Base-by-base conservation (phyloP, 768 basidiomycete genomes). In the Termitomyces sp. region DNA sequence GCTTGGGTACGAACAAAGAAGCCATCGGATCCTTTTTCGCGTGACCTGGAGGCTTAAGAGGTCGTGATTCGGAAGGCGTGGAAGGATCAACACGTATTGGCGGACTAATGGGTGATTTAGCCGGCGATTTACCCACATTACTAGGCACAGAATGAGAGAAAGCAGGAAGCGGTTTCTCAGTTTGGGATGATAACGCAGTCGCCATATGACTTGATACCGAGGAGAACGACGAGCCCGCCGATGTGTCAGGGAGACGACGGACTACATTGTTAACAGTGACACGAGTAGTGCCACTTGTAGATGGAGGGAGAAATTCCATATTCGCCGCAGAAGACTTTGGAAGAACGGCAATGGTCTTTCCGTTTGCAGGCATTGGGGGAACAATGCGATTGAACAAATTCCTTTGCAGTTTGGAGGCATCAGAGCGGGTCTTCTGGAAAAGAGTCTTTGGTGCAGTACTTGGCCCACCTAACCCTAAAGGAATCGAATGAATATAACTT, bases 351-450 rank as follows among this genome's bases (percentile, higher is more conserved):
- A 76, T 74, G 53, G 68, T 69, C 68, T 80, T 83, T 47, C 74
- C 69, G 24, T 67, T 70, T 42, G 75, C 56, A 20, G 62, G 75
- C 78, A 81, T 79, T 20, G 84, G 80, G n/a, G 82, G 83, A 32
- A 84, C 58, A 57, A 80, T 75, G 44, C 79, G 79, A 48, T 79
- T 67, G 46, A 83, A 86, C 63, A 90, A 71, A 31, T 80, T 79
- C 67, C 80, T 83, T 68, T 85, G 84, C 46, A 86, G 70, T 68
- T 82, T 87, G 27, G 81, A 84, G 12, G 88, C 85, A 63, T 91
- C 87, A 43, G 76, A 76, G 57, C 82, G 82, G 6, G 89, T 85
- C 72, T 88, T 91, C 74, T 92, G 87, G 63, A 93, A 86, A 20
- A 92, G 74, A 16, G 86, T 78, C 72, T 86, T 91, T 22, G 87